Conservation (phyloP, 2,329 filamentous ascomycete species). For the Trichoderma sp. region DNA sequence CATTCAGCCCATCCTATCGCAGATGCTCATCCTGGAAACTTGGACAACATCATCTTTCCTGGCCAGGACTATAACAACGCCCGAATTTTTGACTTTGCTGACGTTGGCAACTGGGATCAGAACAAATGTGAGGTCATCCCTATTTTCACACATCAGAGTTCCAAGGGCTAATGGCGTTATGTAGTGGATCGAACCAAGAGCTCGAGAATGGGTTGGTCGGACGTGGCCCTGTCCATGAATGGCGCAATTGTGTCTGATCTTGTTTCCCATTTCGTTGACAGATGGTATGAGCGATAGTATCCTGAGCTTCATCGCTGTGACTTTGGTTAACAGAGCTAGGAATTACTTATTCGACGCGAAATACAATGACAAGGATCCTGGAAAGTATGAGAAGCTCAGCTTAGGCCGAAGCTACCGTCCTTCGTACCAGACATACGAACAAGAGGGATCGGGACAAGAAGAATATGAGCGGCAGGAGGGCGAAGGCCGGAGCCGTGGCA, state of each 20-base stretch:
- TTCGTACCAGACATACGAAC: conserved; percentile 21
- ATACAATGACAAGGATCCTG: conserved; percentile 59
- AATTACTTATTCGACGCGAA: conserved; percentile 88
- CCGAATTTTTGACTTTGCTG: conserved; percentile 76
- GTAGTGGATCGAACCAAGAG: conserved; percentile 72
- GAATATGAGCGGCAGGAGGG: background rate
- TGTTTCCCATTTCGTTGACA: conserved; percentile 74
- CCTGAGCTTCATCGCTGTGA: background rate
- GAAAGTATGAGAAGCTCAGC: conserved; percentile 52
- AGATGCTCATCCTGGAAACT: conserved; percentile 76
- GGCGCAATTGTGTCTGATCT: conserved; percentile 77
- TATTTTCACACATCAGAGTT: background rate
- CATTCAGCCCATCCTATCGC: conserved; percentile 69
- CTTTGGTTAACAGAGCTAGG: conserved; percentile 37
- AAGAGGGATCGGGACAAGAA: background rate
- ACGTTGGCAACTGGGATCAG: conserved; percentile 76
- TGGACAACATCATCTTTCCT: conserved; percentile 77
- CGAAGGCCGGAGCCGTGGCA: background rate
- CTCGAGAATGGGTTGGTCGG: conserved; percentile 91
- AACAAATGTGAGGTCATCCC: conserved; percentile 63
- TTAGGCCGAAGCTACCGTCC: conserved; percentile 35
- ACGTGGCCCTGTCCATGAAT: conserved; percentile 74
- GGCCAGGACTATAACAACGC: conserved; percentile 95
- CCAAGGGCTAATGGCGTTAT: background rate
- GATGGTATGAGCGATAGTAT: conserved; percentile 59